Evolutionary conservation across 495 filamentous ascomycete species (phyloP).

Genomic region (Pseudotulostoma volvatum): DNA sequence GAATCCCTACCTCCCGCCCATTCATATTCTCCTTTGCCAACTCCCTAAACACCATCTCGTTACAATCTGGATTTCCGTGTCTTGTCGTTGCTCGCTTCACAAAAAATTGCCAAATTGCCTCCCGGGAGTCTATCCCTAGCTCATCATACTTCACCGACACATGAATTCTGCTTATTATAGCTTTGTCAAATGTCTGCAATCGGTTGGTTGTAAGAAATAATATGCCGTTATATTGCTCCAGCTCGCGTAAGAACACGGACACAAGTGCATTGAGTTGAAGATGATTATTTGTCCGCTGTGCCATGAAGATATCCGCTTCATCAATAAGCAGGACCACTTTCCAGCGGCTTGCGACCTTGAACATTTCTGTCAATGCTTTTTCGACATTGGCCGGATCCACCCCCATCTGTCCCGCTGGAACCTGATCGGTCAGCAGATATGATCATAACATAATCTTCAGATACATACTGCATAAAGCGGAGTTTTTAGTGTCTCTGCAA

Average conservation of each 20-base stretch:
- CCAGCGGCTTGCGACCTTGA: too few species aligned
- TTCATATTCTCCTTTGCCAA: too few species aligned
- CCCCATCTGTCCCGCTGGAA: background rate
- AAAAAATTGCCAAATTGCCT: constrained; percentile 22
- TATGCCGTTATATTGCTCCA: constrained; percentile 42
- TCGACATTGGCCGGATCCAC: background rate
- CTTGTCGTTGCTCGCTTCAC: constrained; percentile 10
- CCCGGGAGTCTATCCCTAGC: constrained; percentile 2
- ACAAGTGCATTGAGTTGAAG: constrained; percentile 16
- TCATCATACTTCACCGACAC: constrained; percentile 26
- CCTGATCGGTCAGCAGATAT: background rate
- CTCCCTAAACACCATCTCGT: too few species aligned
- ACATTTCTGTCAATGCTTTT: background rate
- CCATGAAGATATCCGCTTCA: constrained; percentile 31
- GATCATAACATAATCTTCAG: too few species aligned
- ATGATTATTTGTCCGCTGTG: constrained; percentile 8
- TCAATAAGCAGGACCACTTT: constrained; percentile 25
- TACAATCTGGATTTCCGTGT: constrained; percentile 1
- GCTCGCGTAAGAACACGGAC: constrained; percentile 34
- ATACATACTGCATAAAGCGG: constrained; percentile 12
- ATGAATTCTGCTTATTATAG: constrained; percentile 32
- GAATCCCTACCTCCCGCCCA: too few species aligned
- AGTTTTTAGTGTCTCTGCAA: constrained; percentile 16
- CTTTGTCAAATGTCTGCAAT: constrained; percentile 26
- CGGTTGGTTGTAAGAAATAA: constrained; percentile 38